Percentiles rank a stretch among this genome's conserved stretches.
phyloP scores from a whole-genome alignment of 2,329 filamentous ascomycete species.

The Ceratocystis colombiana region DNA sequence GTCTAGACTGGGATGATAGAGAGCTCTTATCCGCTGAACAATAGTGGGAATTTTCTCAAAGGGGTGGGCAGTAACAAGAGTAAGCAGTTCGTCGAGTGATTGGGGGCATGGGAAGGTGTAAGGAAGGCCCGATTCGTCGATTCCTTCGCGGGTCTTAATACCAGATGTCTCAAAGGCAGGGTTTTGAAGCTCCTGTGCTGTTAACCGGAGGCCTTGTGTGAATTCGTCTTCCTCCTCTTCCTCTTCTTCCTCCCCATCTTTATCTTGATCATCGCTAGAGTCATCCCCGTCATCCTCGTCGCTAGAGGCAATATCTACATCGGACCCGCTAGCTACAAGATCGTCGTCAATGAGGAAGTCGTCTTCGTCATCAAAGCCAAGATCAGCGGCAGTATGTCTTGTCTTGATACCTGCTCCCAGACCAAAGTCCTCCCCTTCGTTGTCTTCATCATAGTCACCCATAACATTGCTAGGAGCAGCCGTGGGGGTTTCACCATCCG shows the following conservation, averaged over 20 bases:
- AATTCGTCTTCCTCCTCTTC: constrained; percentile 57
- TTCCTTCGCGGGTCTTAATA: constrained; percentile 33
- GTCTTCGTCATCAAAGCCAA: constrained; percentile 84
- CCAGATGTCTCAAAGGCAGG: constrained; percentile 43
- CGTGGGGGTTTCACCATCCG: constrained; percentile 21
- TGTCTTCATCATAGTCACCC: constrained; percentile 31
- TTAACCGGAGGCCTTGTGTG: constrained; percentile 52
- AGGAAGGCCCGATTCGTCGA: constrained; percentile 52
- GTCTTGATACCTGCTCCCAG: constrained; percentile 50
- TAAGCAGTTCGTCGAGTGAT: constrained; percentile 63
- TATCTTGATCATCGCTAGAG: constrained; percentile 37
- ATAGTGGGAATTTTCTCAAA: constrained; percentile 61
- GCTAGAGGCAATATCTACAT: constrained; percentile 48
- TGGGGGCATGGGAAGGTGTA: constrained; percentile 82
- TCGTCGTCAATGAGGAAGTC: constrained; percentile 88
- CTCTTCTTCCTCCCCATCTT: constrained; percentile 32
- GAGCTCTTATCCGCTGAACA: constrained; percentile 76
- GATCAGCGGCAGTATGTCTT: constrained; percentile 47
- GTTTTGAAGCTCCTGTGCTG: constrained; percentile 46
- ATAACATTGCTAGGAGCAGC: not conserved
- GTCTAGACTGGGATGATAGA: constrained; percentile 84
- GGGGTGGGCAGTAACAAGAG: constrained; percentile 52
- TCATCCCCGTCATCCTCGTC: constrained; percentile 46
- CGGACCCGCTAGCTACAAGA: constrained; percentile 71
- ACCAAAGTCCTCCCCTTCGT: constrained; percentile 48